These are phyloP conservation scores for Kodamaea sp. DNA, from an alignment of 1,139 yeast genomes.

Conservation along the genomic window DNA sequence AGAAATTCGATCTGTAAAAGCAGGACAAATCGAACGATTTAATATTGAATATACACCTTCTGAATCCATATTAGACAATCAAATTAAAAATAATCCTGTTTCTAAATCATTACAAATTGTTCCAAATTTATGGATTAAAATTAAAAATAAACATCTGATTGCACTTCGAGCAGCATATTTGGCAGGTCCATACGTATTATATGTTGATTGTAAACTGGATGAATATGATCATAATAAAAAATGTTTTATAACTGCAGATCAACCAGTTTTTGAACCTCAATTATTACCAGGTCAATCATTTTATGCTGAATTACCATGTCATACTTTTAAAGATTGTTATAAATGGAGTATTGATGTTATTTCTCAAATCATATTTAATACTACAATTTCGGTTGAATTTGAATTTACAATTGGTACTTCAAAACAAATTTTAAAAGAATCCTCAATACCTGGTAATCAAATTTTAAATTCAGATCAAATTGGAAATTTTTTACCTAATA, in stretches of 20 bases:
- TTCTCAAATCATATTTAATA: slow-evolving; percentile 77
- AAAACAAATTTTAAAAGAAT: slow-evolving; percentile 40
- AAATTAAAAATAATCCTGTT: slow-evolving; percentile 5
- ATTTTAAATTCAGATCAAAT: slow-evolving; percentile 28
- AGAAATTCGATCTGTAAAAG: slow-evolving; percentile 30
- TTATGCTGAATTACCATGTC: slow-evolving; percentile 23
- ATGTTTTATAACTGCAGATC: slow-evolving; percentile 63
- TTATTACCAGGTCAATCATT: slow-evolving; percentile 27
- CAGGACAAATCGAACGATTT: slow-evolving; percentile 39
- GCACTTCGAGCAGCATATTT: slow-evolving; percentile 84
- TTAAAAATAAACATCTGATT: slow-evolving; percentile 69
- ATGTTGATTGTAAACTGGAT: slow-evolving; percentile 71
- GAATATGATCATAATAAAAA: slow-evolving; percentile 56
- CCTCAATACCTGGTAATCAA: slow-evolving; percentile 26
- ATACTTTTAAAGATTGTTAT: slow-evolving; percentile 31
- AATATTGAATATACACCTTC: slow-evolving; percentile 32
- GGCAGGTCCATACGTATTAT: slow-evolving; percentile 86
- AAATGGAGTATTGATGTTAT: slow-evolving; percentile 84
- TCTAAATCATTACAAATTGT: slow-evolving; percentile 16
- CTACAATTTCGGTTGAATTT: slow-evolving; percentile 64
- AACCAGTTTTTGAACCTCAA: slow-evolving; percentile 68
- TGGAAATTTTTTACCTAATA: slow-evolving; percentile 25
- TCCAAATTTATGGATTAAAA: slow-evolving; percentile 51
- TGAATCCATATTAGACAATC: slow-evolving; percentile 8
- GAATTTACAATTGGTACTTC: slow-evolving; percentile 62